Conservation (phyloP, 306 rosid species). For the Sesbania bispinosa region DNA sequence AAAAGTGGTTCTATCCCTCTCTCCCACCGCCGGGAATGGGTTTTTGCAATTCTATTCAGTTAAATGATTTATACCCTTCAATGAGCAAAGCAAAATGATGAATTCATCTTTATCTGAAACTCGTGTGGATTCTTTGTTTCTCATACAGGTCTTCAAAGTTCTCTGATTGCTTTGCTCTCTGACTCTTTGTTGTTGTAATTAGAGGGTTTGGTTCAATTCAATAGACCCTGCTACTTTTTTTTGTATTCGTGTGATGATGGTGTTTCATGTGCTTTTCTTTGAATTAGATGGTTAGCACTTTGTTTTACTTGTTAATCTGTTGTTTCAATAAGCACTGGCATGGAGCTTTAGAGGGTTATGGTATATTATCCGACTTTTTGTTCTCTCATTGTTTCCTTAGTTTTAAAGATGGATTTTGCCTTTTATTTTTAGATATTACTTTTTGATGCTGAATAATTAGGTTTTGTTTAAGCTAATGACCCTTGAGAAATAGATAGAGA, state of each 20-base stretch:
- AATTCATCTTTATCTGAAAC: constrained; percentile 30
- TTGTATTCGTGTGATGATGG: too few relatives aligned
- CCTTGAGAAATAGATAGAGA: background rate
- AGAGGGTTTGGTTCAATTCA: background rate
- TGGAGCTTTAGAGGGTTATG: too few relatives aligned
- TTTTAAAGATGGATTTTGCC: background rate
- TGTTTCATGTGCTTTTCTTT: background rate
- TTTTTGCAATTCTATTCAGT: too few relatives aligned
- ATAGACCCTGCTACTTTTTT: background rate
- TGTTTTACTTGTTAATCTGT: too few relatives aligned
- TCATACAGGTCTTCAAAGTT: constrained; percentile 44
- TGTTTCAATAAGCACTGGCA: too few relatives aligned
- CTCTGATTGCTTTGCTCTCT: constrained; percentile 43
- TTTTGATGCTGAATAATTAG: background rate
- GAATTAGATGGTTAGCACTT: too few relatives aligned
- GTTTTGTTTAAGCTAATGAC: background rate
- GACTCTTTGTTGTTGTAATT: background rate
- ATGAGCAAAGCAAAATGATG: constrained; percentile 43
- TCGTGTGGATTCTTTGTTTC: constrained; percentile 22
- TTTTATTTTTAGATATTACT: background rate
- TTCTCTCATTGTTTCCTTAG: background rate
- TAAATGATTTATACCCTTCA: background rate
- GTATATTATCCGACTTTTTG: too few relatives aligned
- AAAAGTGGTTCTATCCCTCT: too few relatives aligned
- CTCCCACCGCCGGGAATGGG: too few relatives aligned